Conservation (phyloP, 108 stramenopile species). For the Craspedostauros australis region DNA sequence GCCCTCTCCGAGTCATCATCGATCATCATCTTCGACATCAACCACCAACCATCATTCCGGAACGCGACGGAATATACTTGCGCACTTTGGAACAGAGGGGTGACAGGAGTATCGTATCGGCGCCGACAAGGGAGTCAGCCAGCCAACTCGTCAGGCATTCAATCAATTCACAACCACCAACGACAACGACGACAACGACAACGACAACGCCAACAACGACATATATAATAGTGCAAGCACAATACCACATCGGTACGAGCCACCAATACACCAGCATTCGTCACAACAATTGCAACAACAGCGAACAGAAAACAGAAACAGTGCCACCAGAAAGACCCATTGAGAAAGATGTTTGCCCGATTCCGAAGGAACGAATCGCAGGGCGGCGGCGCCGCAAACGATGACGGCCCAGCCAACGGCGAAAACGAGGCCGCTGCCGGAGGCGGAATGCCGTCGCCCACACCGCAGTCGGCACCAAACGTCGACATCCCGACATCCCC, state of each 20-base stretch:
- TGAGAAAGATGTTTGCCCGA: background rate
- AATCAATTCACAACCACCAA: background rate
- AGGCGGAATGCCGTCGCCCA: too few relatives aligned
- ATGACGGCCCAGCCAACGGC: too few relatives aligned
- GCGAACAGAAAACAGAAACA: background rate
- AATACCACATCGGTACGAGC: background rate
- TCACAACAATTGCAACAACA: background rate
- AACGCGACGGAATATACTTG: background rate
- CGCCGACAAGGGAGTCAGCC: background rate
- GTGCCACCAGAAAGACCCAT: background rate
- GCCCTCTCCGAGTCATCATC: background rate
- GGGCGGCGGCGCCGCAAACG: background rate
- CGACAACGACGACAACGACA: background rate
- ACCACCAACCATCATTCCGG: background rate
- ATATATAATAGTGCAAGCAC: conserved; percentile 1
- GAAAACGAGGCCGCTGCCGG: too few relatives aligned
- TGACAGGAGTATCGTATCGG: background rate
- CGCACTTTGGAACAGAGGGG: background rate
- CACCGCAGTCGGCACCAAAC: too few relatives aligned
- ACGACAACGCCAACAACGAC: background rate
- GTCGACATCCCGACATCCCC: background rate
- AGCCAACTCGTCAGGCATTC: background rate
- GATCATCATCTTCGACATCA: background rate
- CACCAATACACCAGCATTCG: background rate
- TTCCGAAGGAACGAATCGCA: background rate